Conservation (phyloP, 371 early-diverging fungal species). For the Rhizopus stolonifer region DNA sequence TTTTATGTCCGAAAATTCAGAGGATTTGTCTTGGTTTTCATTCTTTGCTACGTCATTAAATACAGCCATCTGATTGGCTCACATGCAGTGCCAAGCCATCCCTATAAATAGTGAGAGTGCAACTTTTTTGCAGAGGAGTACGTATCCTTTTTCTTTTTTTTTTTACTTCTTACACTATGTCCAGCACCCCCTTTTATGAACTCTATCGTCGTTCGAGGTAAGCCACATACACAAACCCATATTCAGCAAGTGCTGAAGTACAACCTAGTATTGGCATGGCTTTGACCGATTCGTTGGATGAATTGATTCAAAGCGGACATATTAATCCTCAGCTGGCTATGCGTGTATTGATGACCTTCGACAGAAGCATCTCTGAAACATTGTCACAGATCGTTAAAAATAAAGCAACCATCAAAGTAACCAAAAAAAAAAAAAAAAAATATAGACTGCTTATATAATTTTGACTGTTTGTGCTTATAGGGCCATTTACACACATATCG, state of each 20-base stretch:
- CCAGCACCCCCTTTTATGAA: conserved; percentile 43
- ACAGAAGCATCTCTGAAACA: conserved; percentile 47
- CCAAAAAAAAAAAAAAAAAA: background rate
- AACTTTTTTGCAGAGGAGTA: conserved; percentile 1
- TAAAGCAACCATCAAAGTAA: conserved; percentile 47
- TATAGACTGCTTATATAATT: conserved; percentile 2
- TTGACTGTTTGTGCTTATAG: conserved; percentile 28
- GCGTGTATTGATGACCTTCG: conserved; percentile 83
- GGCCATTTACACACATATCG: conserved; percentile 88
- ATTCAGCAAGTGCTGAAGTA: background rate
- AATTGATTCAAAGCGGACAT: conserved; percentile 86
- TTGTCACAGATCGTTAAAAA: conserved; percentile 46
- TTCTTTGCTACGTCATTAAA: conserved; percentile 5
- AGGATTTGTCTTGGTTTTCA: too few species aligned
- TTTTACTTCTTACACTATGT: conserved; percentile 23
- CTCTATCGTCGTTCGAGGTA: conserved; percentile 54
- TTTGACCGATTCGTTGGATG: conserved; percentile 94
- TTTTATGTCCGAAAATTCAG: too few species aligned
- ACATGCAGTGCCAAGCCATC: conserved; percentile 19
- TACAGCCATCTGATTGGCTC: conserved; percentile 9
- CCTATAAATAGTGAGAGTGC: conserved; percentile 17
- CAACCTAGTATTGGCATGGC: conserved; percentile 81
- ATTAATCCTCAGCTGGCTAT: conserved; percentile 95
- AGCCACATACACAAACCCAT: background rate
- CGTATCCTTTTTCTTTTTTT: background rate